Percentiles rank a stretch among this genome's conserved stretches.
Evolutionary conservation across 306 rosid genomes (phyloP).

Genomic region (Medicago truncatula): DNA sequence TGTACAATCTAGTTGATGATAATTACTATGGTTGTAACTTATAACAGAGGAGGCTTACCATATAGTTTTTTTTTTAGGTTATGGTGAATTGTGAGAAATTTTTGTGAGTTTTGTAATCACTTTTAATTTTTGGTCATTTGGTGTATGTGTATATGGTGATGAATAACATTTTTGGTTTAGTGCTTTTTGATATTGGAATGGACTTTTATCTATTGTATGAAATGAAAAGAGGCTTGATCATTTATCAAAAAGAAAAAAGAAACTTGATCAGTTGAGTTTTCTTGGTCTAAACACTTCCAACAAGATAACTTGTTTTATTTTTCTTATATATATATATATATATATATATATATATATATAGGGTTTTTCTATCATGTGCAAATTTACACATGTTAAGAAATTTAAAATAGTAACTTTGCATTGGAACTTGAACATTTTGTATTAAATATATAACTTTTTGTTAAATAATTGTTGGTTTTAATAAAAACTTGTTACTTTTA

Average conservation of each 20-base stretch:
- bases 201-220: conserved; percentile 4
- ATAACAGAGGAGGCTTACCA: conserved; percentile 11
- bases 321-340: too few relatives aligned
- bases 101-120: conserved; percentile 40
- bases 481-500: too few relatives aligned
- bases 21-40: neutral
- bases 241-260: neutral
- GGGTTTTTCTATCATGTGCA: too few relatives aligned
- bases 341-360: too few relatives aligned
- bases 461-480: too few relatives aligned
- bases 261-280: neutral
- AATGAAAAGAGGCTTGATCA: neutral
- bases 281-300: neutral
- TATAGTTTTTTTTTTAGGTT: conserved; percentile 31
- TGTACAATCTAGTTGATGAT: conserved; percentile 29
- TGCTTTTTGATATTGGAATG: conserved; percentile 25
- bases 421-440: too few relatives aligned
- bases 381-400: too few relatives aligned
- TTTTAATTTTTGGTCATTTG: neutral
- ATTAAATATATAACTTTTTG: too few relatives aligned
- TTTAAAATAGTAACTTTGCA: too few relatives aligned
- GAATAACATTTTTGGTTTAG: conserved; percentile 17
- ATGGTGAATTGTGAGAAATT: conserved; percentile 36
- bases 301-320: too few relatives aligned
- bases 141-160: conserved; percentile 19